A percentile compares a stretch with the other conserved stretches of the same genome.
phyloP scores from a whole-genome alignment of 257 asterid genomes.

The Phtheirospermum japonicum region DNA sequence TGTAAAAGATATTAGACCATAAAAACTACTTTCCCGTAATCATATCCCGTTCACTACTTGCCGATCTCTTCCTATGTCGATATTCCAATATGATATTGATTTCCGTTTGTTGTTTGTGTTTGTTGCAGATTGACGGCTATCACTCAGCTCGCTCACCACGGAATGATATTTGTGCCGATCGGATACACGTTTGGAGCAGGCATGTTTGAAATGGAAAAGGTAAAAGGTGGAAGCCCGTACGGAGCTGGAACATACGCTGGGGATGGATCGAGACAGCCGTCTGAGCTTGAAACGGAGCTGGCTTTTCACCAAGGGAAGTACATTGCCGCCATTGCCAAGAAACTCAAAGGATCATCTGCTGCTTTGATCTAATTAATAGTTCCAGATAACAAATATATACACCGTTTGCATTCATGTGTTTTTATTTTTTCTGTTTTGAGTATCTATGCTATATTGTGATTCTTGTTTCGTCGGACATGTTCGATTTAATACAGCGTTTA shows the following conservation, averaged over 20 bases:
- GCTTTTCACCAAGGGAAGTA: constrained; percentile 61
- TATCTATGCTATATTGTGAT: too few relatives aligned
- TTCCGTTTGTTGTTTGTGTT: not conserved
- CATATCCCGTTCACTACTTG: too few relatives aligned
- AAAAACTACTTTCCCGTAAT: too few relatives aligned
- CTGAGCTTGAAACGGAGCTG: constrained; percentile 54
- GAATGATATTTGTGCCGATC: constrained; percentile 63
- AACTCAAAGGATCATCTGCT: constrained; percentile 37
- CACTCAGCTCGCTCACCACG: constrained; percentile 64
- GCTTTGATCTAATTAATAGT: constrained; percentile 14
- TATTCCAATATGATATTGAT: not conserved
- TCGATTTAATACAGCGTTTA: too few relatives aligned
- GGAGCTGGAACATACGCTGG: constrained; percentile 88
- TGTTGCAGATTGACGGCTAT: constrained; percentile 55
- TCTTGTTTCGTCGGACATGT: too few relatives aligned
- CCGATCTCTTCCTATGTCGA: too few relatives aligned
- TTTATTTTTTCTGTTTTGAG: too few relatives aligned
- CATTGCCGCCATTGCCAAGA: constrained; percentile 54
- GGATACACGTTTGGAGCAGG: constrained; percentile 63
- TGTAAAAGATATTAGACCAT: too few relatives aligned
- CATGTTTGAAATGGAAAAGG: constrained; percentile 59
- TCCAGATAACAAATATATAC: too few relatives aligned
- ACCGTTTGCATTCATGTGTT: too few relatives aligned
- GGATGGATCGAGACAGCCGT: constrained; percentile 58
- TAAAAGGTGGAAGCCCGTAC: constrained; percentile 91